Percentiles rank a stretch among this genome's conserved stretches.
Conservation (phyloP, 1,139 yeast genomes). For the Yamadazyma diddensiae region DNA sequence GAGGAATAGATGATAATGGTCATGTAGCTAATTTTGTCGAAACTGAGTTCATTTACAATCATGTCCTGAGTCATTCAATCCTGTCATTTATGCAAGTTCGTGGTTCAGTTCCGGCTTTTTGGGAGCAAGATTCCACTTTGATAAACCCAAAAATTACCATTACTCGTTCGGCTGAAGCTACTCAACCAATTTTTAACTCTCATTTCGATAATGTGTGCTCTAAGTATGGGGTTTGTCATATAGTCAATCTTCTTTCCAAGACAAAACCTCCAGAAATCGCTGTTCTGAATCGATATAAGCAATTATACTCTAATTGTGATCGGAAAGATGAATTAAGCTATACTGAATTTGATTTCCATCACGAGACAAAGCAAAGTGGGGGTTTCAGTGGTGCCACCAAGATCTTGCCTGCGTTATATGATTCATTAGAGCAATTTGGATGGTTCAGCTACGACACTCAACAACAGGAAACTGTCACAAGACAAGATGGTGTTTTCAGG, state of each 20-base stretch:
- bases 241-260: slow-evolving; percentile 73
- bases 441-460: slow-evolving; percentile 66
- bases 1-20: slow-evolving; percentile 96
- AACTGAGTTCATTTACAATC: slow-evolving; percentile 74
- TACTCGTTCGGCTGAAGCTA: slow-evolving; percentile 86
- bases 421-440: slow-evolving; percentile 73
- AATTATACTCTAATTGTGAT: slow-evolving; percentile 47
- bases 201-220: slow-evolving; percentile 72
- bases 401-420: slow-evolving; percentile 61
- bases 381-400: slow-evolving; percentile 83
- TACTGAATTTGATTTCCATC: slow-evolving; percentile 92
- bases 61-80: slow-evolving; percentile 41
- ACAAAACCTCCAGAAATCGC: slow-evolving; percentile 76
- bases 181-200: slow-evolving; percentile 82
- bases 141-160: slow-evolving; percentile 84
- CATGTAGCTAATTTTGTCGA: slow-evolving; percentile 96
- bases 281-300: slow-evolving; percentile 63
- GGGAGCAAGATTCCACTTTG: slow-evolving; percentile 94
- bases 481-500: slow-evolving; percentile 87
- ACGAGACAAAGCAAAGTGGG: slow-evolving; percentile 76
- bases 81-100: slow-evolving; percentile 84
- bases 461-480: slow-evolving; percentile 49
- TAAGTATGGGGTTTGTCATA: slow-evolving; percentile 83
- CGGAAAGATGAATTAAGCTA: slow-evolving; percentile 50
- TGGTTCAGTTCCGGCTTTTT: slow-evolving; percentile 94